phyloP scores from a whole-genome alignment of 805 yeast species.

The Spathaspora boniae region DNA sequence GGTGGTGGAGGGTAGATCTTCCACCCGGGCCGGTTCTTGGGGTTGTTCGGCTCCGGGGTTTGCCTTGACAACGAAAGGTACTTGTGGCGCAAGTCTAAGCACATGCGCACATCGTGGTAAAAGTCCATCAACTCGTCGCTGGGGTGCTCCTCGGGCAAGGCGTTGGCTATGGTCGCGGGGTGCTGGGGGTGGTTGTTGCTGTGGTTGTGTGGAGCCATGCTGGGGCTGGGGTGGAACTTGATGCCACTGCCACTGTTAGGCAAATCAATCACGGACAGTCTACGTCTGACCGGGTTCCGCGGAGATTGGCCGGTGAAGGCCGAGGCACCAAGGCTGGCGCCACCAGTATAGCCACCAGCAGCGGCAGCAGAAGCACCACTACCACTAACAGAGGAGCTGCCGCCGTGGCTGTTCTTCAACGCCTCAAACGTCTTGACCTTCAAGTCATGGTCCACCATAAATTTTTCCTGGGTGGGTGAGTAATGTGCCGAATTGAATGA shows the following conservation, averaged over 20 bases:
- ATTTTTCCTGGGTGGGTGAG: slow-evolving; percentile 62
- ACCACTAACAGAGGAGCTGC: slow-evolving; percentile 9
- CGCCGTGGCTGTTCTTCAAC: slow-evolving; percentile 18
- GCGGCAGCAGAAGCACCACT: background rate
- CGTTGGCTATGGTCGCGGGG: slow-evolving; percentile 9
- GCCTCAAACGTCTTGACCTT: slow-evolving; percentile 58
- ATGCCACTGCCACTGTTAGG: slow-evolving; percentile 15
- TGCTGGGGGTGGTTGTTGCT: slow-evolving; percentile 2
- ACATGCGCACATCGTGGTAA: slow-evolving; percentile 56
- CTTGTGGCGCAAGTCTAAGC: slow-evolving; percentile 72
- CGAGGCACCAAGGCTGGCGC: too few species aligned
- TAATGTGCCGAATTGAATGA: slow-evolving; percentile 50
- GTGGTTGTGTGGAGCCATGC: slow-evolving; percentile 11
- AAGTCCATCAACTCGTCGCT: slow-evolving; percentile 66
- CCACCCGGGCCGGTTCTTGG: slow-evolving; percentile 77
- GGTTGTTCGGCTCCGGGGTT: slow-evolving; percentile 64
- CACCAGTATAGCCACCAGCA: slow-evolving; percentile 4
- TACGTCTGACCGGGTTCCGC: slow-evolving; percentile 20
- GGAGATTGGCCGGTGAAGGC: slow-evolving; percentile 9
- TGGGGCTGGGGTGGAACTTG: slow-evolving; percentile 12
- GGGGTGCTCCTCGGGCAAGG: slow-evolving; percentile 48
- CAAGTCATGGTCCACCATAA: slow-evolving; percentile 63
- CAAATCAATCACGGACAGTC: slow-evolving; percentile 39
- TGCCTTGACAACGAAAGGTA: slow-evolving; percentile 74
- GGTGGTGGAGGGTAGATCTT: slow-evolving; percentile 90